phyloP scores from a whole-genome alignment of 139 green algal species.

The Picochlorum sp. region DNA sequence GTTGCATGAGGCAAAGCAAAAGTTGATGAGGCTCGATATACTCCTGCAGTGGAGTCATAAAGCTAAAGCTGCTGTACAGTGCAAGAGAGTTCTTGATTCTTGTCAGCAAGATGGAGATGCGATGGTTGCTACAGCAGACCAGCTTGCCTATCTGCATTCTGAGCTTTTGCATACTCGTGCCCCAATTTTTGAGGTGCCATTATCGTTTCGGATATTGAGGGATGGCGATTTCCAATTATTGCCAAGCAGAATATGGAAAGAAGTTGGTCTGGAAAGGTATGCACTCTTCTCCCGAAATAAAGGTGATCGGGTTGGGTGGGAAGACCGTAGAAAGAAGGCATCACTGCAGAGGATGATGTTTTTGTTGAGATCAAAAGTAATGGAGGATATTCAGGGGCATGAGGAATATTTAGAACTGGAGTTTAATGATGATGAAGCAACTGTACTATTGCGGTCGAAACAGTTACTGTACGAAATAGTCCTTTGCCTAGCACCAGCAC shows the following conservation, averaged over 20 bases:
- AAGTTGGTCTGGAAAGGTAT: constrained; percentile 2
- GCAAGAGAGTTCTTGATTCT: constrained; percentile 20
- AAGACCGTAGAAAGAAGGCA: background rate
- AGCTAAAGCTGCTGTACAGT: constrained; percentile 20
- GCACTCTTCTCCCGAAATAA: too few species aligned
- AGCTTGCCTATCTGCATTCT: constrained; percentile 33
- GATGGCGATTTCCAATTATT: constrained; percentile 26
- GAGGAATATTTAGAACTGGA: constrained; percentile 14
- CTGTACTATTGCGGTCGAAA: constrained; percentile 2
- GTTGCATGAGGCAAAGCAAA: constrained; percentile 29
- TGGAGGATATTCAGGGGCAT: constrained; percentile 15
- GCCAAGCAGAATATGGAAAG: constrained; percentile 25
- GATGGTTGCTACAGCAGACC: constrained; percentile 30
- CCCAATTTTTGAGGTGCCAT: constrained; percentile 43
- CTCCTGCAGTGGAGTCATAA: constrained; percentile 39
- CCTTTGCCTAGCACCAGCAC: constrained; percentile 30
- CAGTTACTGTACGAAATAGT: constrained; percentile 12
- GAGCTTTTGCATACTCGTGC: constrained; percentile 27
- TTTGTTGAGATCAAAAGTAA: constrained; percentile 7
- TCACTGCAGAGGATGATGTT: constrained; percentile 7
- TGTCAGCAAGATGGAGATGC: constrained; percentile 18
- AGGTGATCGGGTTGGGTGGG: too few species aligned
- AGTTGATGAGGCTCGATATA: constrained; percentile 42
- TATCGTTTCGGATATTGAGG: constrained; percentile 35
- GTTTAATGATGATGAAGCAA: constrained; percentile 11